Percentiles rank a stretch among this genome's conserved stretches.
Conservation (phyloP, 495 filamentous ascomycete species). For the Penicillium cinerascens region DNA sequence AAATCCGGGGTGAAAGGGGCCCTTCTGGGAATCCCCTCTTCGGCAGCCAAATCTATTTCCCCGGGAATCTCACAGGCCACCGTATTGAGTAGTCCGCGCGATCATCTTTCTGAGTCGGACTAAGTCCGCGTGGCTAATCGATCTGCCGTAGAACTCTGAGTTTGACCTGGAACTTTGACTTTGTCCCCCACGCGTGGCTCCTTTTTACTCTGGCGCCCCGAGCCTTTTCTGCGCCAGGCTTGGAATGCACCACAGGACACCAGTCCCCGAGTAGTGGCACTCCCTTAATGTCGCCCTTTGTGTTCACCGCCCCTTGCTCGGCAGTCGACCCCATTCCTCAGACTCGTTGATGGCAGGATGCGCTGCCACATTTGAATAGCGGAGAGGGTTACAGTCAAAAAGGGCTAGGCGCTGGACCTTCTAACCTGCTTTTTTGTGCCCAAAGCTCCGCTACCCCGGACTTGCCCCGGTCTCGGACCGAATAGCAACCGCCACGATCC, state of each 20-base stretch:
- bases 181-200: neutral
- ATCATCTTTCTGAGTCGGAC: neutral
- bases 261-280: too few relatives aligned
- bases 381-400: too few relatives aligned
- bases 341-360: neutral
- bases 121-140: neutral
- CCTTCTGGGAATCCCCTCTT: neutral
- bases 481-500: neutral
- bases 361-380: neutral
- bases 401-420: neutral
- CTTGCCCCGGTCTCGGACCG: too few relatives aligned
- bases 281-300: too few relatives aligned
- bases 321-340: neutral
- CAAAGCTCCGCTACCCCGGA: neutral
- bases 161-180: neutral
- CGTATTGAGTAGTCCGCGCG: neutral
- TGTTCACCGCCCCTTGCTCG: neutral
- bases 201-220: neutral
- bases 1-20: neutral
- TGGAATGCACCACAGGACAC: neutral
- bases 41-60: neutral
- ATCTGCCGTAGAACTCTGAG: constrained; percentile 1
- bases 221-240: neutral
- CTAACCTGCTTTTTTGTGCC: neutral
- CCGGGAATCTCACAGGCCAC: neutral